Percentiles rank a stretch among this genome's conserved stretches.
These are phyloP conservation scores for Diaporthe amygdali DNA, from an alignment of 2,329 filamentous ascomycete genomes.

Conservation along the genomic window DNA sequence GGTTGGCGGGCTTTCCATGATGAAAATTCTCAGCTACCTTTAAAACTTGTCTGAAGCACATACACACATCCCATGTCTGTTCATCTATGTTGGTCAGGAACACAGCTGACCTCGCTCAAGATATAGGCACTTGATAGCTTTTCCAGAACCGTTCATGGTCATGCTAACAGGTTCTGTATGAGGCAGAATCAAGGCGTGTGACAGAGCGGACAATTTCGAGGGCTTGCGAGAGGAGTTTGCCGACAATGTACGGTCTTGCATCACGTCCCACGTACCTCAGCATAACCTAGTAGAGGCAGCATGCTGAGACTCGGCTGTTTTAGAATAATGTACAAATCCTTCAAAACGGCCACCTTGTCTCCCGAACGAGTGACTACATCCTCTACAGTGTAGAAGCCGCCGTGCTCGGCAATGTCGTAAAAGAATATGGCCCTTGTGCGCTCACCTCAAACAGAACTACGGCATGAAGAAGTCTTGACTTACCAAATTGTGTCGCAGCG, in stretches of 20 bases:
- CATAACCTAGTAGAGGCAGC: slow-evolving; percentile 34
- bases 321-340: slow-evolving; percentile 88
- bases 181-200: slow-evolving; percentile 89
- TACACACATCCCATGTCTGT: slow-evolving; percentile 28
- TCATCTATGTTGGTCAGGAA: slow-evolving; percentile 23
- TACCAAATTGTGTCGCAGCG: slow-evolving; percentile 56
- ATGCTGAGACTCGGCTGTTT: slow-evolving; percentile 56
- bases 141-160: neutral
- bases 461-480: slow-evolving; percentile 14
- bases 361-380: slow-evolving; percentile 95
- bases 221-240: slow-evolving; percentile 80
- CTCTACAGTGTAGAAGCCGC: slow-evolving; percentile 98
- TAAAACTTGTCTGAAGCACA: slow-evolving; percentile 79
- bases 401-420: slow-evolving; percentile 85
- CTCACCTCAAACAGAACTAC: neutral
- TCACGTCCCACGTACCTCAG: slow-evolving; percentile 36
- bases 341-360: slow-evolving; percentile 93
- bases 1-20: slow-evolving; percentile 80
- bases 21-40: slow-evolving; percentile 99
- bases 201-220: slow-evolving; percentile 88
- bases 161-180: slow-evolving; percentile 29
- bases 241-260: slow-evolving; percentile 72
- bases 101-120: slow-evolving; percentile 28
- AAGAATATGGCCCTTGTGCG: slow-evolving; percentile 89
- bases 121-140: slow-evolving; percentile 1